These are phyloP conservation scores for Citrullus colocynthis DNA, from an alignment of 306 rosid genomes.

Conservation along the genomic window DNA sequence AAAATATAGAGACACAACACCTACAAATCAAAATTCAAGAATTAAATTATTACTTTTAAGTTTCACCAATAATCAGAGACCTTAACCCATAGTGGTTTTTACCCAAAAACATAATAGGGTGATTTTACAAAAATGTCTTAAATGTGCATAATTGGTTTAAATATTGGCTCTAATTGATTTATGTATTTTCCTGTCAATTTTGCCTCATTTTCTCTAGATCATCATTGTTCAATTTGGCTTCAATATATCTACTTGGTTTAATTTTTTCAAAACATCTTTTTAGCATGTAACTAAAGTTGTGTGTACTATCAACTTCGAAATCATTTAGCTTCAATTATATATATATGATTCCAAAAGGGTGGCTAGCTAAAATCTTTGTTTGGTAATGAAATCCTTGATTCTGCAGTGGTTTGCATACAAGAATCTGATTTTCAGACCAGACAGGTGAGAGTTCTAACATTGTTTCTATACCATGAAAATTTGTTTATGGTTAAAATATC, in stretches of 20 bases:
- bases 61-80: too few species aligned
- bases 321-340: not conserved
- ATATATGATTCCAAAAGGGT: not conserved
- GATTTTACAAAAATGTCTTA: not conserved
- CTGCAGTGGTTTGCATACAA: constrained; percentile 6
- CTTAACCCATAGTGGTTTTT: too few species aligned
- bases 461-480: not conserved
- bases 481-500: not conserved
- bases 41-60: too few species aligned
- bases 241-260: too few species aligned
- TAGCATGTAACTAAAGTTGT: too few species aligned
- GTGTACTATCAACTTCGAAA: too few species aligned
- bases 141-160: not conserved
- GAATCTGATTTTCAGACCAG: constrained; percentile 2
- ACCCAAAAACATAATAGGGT: not conserved
- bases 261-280: too few species aligned
- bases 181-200: not conserved
- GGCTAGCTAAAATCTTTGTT: not conserved
- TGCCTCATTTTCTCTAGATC: not conserved
- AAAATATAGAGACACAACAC: too few species aligned
- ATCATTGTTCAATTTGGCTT: too few species aligned
- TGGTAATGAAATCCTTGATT: not conserved
- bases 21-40: too few species aligned
- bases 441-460: not conserved
- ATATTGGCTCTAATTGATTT: not conserved